Percentiles rank a stretch among this genome's conserved stretches.
Evolutionary conservation across 352 stramenopile species (phyloP).

Genomic region (Globisporangium viniferum): DNA sequence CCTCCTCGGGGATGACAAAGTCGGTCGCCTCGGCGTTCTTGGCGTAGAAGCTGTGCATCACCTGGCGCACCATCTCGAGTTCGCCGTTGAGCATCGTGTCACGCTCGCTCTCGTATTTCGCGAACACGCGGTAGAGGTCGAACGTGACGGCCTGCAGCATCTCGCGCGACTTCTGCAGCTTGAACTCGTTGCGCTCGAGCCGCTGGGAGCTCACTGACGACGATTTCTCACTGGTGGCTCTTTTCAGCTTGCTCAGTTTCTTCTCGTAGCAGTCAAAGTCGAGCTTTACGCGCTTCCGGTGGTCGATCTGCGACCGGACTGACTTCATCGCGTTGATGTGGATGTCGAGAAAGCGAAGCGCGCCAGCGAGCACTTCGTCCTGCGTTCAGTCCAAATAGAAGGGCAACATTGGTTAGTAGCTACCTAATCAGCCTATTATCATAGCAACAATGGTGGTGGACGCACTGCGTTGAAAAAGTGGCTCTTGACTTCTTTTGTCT

Average conservation of each 20-base stretch:
- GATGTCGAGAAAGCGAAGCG: slow-evolving; percentile 66
- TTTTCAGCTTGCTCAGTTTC: slow-evolving; percentile 41
- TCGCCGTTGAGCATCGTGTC: slow-evolving; percentile 77
- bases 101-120: slow-evolving; percentile 74
- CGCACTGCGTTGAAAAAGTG: slow-evolving; percentile 70
- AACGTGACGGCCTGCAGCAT: slow-evolving; percentile 51
- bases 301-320: slow-evolving; percentile 63
- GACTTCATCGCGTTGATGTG: slow-evolving; percentile 79
- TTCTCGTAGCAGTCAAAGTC: slow-evolving; percentile 70
- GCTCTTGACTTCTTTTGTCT: slow-evolving; percentile 72
- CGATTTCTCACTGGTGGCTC: slow-evolving; percentile 8
- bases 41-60: slow-evolving; percentile 76
- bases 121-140: slow-evolving; percentile 70
- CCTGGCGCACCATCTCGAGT: slow-evolving; percentile 75
- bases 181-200: slow-evolving; percentile 58
- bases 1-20: slow-evolving; percentile 55
- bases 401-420: neutral
- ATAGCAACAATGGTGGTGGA: neutral
- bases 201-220: slow-evolving; percentile 21
- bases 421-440: neutral
- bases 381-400: slow-evolving; percentile 11
- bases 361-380: slow-evolving; percentile 59
- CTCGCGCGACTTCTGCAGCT: slow-evolving; percentile 40
- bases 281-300: slow-evolving; percentile 64
- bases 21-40: slow-evolving; percentile 70